Evolutionary conservation across 169 alveolate genomes (phyloP), one percentile per base, ranked within the genome.

Genomic region (Cryptosporidium bovis): DNA sequence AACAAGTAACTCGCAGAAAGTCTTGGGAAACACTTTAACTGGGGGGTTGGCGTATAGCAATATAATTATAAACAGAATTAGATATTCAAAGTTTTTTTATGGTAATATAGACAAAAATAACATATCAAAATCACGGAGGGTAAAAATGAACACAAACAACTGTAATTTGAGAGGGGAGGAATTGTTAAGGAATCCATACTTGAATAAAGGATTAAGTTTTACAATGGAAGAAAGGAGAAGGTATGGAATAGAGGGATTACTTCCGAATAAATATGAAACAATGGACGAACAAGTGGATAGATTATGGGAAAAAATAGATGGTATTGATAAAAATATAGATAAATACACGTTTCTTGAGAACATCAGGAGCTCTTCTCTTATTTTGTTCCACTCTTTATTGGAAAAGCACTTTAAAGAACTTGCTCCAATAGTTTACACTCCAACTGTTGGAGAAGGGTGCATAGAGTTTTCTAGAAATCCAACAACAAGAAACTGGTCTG

Each of bases 361-460:
- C 27, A 65, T 90, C 2, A 90, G 82, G 65, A 90, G 84, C 20
- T 66, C 92, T n/a, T 83, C 89, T 24, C 68, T 69, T 16, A 77
- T 84, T 44, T 65, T 90, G 51, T 90, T 71, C 87, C 84, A 71
- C 62, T 51, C 89, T 18, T 46, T 90, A 20, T 69, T 90, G 16
- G 84, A 64, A 33, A 65, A 53, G 27, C 40, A 90, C 84, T 66
- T 90, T 27, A 36, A 66, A 51, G 93, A 82, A n/a, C 40, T 85
- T 40, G 71, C 90, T 65, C 93, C 93, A 29, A 58, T 91, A 58
- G 91, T 91, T 15, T 91, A 91, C 62, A 91, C 93, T 13, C 93
- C 93, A 16, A 87, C 93, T 31, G 93, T 91, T 18, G 93, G 92
- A 3, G 82, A 84, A 40, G 93, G 82, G 5, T 91, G 93, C 65